These are phyloP conservation scores for Ophiostoma fasciatum DNA, from an alignment of 2,329 filamentous ascomycete species.

Conservation along the genomic window DNA sequence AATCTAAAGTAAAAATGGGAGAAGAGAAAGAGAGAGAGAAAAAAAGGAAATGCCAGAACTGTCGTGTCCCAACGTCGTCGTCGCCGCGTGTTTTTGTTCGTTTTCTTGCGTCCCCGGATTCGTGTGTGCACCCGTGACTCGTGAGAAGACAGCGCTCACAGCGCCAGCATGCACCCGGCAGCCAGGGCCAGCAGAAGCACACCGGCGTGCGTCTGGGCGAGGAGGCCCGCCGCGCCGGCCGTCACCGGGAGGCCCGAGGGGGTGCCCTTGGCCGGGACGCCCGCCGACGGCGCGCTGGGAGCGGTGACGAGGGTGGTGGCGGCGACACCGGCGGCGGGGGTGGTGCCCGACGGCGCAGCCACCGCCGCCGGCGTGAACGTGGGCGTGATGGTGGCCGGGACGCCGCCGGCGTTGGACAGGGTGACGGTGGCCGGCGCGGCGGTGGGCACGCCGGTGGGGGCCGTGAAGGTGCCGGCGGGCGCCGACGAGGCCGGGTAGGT, in stretches of 20 bases:
- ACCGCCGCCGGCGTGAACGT: not conserved
- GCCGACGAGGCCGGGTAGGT: constrained; percentile 12
- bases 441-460: constrained; percentile 9
- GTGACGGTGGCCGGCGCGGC: constrained; percentile 11
- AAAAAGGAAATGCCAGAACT: too few species aligned
- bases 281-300: not conserved
- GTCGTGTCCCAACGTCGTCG: too few species aligned
- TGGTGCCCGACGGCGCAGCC: not conserved
- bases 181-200: too few species aligned
- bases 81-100: too few species aligned
- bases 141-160: too few species aligned
- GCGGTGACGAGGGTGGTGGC: not conserved
- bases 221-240: constrained; percentile 4
- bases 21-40: too few species aligned
- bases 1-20: not conserved
- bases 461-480: constrained; percentile 12
- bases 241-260: constrained; percentile 5
- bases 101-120: too few species aligned
- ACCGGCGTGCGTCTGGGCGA: too few species aligned
- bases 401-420: constrained; percentile 3
- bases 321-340: not conserved
- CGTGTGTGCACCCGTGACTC: too few species aligned
- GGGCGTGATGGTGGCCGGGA: not conserved
- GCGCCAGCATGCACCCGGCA: too few species aligned
- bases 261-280: not conserved